Base-by-base conservation (phyloP, 2,329 filamentous ascomycete genomes). In the Ceratocystis harringtonii region DNA sequence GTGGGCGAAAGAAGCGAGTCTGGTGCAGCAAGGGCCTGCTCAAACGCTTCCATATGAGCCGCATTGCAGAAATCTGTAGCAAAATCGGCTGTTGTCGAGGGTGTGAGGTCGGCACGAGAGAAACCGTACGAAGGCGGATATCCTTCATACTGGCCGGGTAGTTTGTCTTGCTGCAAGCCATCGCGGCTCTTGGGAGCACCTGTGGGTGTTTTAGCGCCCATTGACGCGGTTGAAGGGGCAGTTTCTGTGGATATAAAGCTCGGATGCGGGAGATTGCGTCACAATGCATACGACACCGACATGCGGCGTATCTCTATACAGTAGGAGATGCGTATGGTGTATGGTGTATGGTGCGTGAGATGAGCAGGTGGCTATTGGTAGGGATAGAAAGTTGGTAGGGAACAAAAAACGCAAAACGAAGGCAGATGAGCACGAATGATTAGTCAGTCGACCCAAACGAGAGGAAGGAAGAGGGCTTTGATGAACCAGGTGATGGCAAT, bases 21-120 rank as follows among this genome's bases (percentile, higher is more conserved):
- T 0, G 92, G 90, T 1, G 89, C 89, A n/a, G 84, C 82, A 66
- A 96, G 81, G 6, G 92, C 92, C 67, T 83, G 84, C 68, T 88
- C 86, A 74, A 97, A 97, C 65, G 88, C 86, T 45, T 82, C 79
- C 41, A 96, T 78, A 72, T 95, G 87, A 67, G 84, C 84, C 50
- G 85, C 79, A 57, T 82, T 76, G 70, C 95, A 79, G 73, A 96
- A 96, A 66, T 94, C 85, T 71, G 81, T 81, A 73, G 92, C 82
- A 74, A 80, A 84, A 74, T 96, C 91, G n/a, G 91, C 92, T 22
- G 96, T 80, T 45, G 77, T 78, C 17, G 80, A 80, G 68, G 81
- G 78, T 74, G 94, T 87, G 76, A 87, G 91, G 58, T 81, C 83
- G 69, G 86, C 79, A 50, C 78, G 72, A 4, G 81, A 78, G 71